phyloP scores from a whole-genome alignment of 176 grass and related monocot species.

The Cocos nucifera region DNA sequence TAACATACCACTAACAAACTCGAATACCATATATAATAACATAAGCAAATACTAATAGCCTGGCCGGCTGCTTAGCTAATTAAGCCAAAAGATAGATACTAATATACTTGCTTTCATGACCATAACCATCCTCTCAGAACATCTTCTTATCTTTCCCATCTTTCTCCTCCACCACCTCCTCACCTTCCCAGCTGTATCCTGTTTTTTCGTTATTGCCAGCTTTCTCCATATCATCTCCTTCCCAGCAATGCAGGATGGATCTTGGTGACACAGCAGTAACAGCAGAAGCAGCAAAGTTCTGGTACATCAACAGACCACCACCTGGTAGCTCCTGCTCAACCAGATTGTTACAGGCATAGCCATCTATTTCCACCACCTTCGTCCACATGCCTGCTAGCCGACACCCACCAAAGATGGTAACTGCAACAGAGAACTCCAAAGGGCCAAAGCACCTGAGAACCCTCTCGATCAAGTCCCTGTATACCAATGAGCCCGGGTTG shows the following conservation, averaged over 20 bases:
- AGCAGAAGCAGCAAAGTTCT: constrained; percentile 16
- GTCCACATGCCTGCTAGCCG: constrained; percentile 11
- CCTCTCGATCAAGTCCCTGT: constrained; percentile 19
- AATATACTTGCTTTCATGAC: too few relatives aligned
- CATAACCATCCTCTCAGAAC: background rate
- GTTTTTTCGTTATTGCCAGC: background rate
- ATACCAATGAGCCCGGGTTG: constrained; percentile 18
- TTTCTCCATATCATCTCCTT: constrained; percentile 11
- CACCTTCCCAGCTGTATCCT: constrained; percentile 8
- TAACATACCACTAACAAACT: too few relatives aligned
- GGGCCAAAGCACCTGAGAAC: constrained; percentile 34
- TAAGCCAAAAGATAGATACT: background rate
- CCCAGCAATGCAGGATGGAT: constrained; percentile 26
- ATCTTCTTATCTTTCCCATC: constrained; percentile 7
- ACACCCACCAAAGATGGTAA: constrained; percentile 25
- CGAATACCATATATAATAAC: too few relatives aligned
- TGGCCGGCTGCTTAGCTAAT: background rate
- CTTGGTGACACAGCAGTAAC: constrained; percentile 12
- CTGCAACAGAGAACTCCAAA: constrained; percentile 30
- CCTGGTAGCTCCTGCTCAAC: constrained; percentile 28
- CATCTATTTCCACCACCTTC: constrained; percentile 17
- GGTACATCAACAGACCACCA: constrained; percentile 26
- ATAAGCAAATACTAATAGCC: too few relatives aligned
- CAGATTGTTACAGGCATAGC: constrained; percentile 11
- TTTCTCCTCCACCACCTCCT: background rate